Conservation (phyloP, 148 eudicot species). For the Chenopodium album region DNA sequence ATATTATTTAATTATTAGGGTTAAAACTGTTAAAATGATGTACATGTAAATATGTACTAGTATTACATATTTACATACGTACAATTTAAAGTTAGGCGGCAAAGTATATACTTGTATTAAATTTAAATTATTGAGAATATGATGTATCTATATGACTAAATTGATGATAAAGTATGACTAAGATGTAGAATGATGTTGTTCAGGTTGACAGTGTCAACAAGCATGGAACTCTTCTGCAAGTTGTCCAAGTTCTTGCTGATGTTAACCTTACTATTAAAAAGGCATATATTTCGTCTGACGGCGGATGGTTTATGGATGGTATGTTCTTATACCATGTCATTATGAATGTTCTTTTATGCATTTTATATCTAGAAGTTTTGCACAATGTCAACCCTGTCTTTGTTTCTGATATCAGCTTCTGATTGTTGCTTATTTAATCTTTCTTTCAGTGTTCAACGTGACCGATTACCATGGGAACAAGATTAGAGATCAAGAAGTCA, state of each 20-base stretch:
- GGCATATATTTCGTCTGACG: constrained; percentile 91
- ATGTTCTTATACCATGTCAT: constrained; percentile 19
- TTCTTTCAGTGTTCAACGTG: constrained; percentile 68
- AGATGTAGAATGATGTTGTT: neutral
- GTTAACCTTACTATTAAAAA: constrained; percentile 73
- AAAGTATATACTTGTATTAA: too few relatives aligned
- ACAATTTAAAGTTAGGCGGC: too few relatives aligned
- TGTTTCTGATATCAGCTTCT: constrained; percentile 25
- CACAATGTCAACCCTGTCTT: constrained; percentile 16
- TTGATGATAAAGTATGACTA: neutral
- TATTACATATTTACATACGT: too few relatives aligned
- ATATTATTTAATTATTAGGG: too few relatives aligned
- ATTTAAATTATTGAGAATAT: too few relatives aligned
- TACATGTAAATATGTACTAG: too few relatives aligned
- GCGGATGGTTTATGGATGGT: constrained; percentile 99
- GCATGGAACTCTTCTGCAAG: constrained; percentile 85
- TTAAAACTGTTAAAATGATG: too few relatives aligned
- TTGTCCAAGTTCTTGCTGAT: constrained; percentile 87
- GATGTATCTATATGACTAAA: too few relatives aligned
- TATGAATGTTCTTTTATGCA: constrained; percentile 1
- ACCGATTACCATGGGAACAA: constrained; percentile 67
- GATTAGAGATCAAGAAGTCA: constrained; percentile 57
- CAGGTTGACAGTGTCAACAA: constrained; percentile 96
- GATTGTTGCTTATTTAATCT: constrained; percentile 7
- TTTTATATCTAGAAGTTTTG: neutral